Percentiles rank a stretch among this genome's conserved stretches.
phyloP scores from a whole-genome alignment of 2,329 filamentous ascomycete genomes.

The Colletotrichum siamense region DNA sequence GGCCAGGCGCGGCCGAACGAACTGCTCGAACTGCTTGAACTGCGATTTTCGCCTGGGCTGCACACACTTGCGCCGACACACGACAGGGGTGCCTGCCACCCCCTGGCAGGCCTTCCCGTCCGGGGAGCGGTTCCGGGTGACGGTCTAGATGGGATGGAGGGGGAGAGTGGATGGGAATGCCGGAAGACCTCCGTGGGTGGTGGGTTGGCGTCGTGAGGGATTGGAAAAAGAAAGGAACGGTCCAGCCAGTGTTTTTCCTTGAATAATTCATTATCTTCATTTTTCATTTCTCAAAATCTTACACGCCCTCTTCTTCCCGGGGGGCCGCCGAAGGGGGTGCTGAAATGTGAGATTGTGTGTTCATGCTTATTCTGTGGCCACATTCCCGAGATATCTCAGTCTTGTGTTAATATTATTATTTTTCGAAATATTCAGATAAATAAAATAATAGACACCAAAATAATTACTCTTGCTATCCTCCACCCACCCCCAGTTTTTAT shows the following conservation, averaged over 20 bases:
- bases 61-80: neutral
- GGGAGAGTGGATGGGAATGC: neutral
- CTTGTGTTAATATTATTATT: neutral
- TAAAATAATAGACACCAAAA: neutral
- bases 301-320: neutral
- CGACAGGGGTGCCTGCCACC: conserved; percentile 1
- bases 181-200: neutral
- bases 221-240: neutral
- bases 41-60: neutral
- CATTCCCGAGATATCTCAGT: neutral
- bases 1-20: neutral
- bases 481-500: neutral
- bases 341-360: conserved; percentile 11
- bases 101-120: conserved; percentile 14
- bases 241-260: neutral
- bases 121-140: conserved; percentile 7
- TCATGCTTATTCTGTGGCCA: conserved; percentile 19
- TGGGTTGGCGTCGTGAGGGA: neutral
- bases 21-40: neutral
- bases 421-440: neutral
- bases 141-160: neutral
- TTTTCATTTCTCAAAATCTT: neutral
- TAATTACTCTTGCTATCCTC: neutral
- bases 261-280: neutral
- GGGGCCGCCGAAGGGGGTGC: neutral